Base-by-base conservation (phyloP, 805 yeast genomes). In the Scheffersomyces stipitis region DNA sequence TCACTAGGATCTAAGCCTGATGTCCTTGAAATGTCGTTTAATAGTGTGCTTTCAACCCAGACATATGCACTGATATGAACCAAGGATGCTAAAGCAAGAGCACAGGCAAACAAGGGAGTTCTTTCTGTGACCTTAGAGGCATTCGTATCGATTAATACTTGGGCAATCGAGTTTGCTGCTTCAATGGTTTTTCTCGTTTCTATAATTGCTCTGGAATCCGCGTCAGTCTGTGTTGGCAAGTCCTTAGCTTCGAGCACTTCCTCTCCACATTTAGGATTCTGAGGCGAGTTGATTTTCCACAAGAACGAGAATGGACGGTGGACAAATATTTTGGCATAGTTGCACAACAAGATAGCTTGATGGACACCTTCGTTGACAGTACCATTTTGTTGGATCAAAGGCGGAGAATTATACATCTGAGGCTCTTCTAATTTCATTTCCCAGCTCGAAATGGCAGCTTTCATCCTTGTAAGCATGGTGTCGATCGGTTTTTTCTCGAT, bases 151-250 rank as follows among this genome's bases (percentile, higher is more conserved):
- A 75, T 61, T 5, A 75, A 53, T 1, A 71, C 52, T 37, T 64
- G 68, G 2, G 73, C 70, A 15, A 75, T 71, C 14, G 73, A 58
- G 27, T 74, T 72, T 2, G 81, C 80, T 15, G 78, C 75, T 34
- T 72, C 78, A 15, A 75, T 75, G 1, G 80, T 73, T 44, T 73
- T 73, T 44, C 78, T 60, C 0, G 81, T 75, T 43, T 73, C 80
- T 26, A 75, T 67, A 22, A 72, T 66, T 41, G 74, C 72, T 36
- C 71, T 56, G 1, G 77, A 62, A 41, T 66, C 73, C 26, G 64
- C 58, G 15, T 60, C 55, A 15, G 40, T 23, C 14, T 41, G 46
- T 10, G 45, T 41, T 4, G 48, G 26, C 23, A 33, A n/a, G 13
- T 34, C 33, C n/a, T 29, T 23, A 12, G 36, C 54, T 9, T 36